phyloP scores from a whole-genome alignment of 2,329 filamentous ascomycete genomes.

The Alternaria longipes region DNA sequence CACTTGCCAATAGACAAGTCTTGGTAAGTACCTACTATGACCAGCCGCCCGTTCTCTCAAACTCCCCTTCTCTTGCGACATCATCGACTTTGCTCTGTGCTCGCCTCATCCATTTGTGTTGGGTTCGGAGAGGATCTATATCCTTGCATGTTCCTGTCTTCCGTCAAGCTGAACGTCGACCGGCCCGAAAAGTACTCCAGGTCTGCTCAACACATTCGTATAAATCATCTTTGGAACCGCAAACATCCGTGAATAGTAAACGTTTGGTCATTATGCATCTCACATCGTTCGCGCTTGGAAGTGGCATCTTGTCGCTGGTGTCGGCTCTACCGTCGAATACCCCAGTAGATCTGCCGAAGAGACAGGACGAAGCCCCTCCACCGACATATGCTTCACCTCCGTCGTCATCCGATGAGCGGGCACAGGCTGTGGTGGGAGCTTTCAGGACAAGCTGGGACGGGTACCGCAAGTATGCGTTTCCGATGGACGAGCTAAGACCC shows the following conservation, averaged over 20 bases:
- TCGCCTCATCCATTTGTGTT: neutral
- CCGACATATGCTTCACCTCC: constrained; percentile 14
- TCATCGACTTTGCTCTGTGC: neutral
- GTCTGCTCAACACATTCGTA: neutral
- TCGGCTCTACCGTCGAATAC: constrained; percentile 27
- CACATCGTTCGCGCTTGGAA: neutral
- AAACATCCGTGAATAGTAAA: neutral
- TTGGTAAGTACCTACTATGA: neutral
- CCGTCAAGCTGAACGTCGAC: neutral
- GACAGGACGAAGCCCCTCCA: constrained; percentile 18
- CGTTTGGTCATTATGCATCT: neutral
- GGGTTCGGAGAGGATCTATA: neutral
- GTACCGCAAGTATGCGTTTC: constrained; percentile 78
- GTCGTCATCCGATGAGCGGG: constrained; percentile 26
- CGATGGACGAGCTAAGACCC: constrained; percentile 78
- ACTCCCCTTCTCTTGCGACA: neutral
- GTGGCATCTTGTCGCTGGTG: constrained; percentile 8
- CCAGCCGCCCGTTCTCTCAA: neutral
- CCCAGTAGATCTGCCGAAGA: constrained; percentile 19
- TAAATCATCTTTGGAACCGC: neutral
- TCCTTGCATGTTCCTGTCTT: neutral
- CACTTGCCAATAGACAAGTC: constrained; percentile 1
- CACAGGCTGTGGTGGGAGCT: constrained; percentile 46
- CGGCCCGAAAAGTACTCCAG: neutral
- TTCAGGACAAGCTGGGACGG: constrained; percentile 50